Conservation (phyloP, 345 rosid genomes). For the Lumnitzera littorea region DNA sequence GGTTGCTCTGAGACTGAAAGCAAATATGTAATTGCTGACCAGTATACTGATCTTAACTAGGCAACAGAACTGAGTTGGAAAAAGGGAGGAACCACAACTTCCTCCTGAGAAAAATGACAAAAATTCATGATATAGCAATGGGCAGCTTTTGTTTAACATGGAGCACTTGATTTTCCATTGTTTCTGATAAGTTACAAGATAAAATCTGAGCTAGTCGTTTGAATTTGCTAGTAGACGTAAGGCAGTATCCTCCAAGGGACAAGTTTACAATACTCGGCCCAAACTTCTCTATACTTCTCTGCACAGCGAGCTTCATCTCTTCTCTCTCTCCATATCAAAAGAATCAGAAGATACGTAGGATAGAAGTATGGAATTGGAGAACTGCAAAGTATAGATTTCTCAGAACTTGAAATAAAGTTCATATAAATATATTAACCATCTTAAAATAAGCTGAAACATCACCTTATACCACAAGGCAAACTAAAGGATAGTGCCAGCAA, state of each 20-base stretch:
- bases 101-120: too few relatives aligned
- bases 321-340: conserved; percentile 85
- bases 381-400: conserved; percentile 28
- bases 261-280: conserved; percentile 68
- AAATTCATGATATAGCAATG: too few relatives aligned
- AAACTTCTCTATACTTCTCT: conserved; percentile 72
- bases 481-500: conserved; percentile 88
- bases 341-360: conserved; percentile 75
- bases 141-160: too few relatives aligned
- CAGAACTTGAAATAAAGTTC: neutral
- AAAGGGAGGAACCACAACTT: too few relatives aligned
- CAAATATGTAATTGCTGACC: too few relatives aligned
- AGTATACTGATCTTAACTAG: too few relatives aligned
- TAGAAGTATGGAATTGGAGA: conserved; percentile 79
- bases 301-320: conserved; percentile 89
- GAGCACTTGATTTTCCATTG: too few relatives aligned
- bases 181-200: neutral
- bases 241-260: conserved; percentile 96
- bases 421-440: neutral
- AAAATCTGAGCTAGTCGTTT: neutral
- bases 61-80: too few relatives aligned
- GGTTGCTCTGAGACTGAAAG: too few relatives aligned
- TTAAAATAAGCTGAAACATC: conserved; percentile 2
- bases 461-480: conserved; percentile 90
- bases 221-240: conserved; percentile 37